phyloP scores from a whole-genome alignment of 2,329 filamentous ascomycete species.

The Hymenoscyphus fructigenus region DNA sequence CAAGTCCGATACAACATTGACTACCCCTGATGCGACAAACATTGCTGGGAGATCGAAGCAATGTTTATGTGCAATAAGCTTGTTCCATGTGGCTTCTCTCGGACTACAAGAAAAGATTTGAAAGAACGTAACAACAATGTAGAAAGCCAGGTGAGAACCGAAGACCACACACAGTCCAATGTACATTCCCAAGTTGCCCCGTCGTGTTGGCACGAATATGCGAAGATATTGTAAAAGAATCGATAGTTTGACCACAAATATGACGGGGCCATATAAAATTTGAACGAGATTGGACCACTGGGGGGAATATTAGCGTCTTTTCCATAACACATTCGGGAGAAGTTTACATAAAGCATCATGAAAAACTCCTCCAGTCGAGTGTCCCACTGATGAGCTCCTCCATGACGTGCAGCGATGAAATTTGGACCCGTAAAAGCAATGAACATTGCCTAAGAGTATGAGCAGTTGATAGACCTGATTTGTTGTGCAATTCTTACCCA shows the following conservation, averaged over 20 bases:
- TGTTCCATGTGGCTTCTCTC: constrained; percentile 10
- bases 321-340: background rate
- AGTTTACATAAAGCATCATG: constrained; percentile 9
- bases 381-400: constrained; percentile 12
- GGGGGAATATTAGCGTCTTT: background rate
- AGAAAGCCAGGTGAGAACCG: constrained; percentile 6
- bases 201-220: constrained; percentile 11
- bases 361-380: constrained; percentile 8
- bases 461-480: background rate
- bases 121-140: constrained; percentile 8
- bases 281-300: constrained; percentile 12
- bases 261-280: constrained; percentile 11
- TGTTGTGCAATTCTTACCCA: constrained; percentile 1
- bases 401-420: constrained; percentile 6
- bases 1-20: constrained; percentile 9
- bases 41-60: constrained; percentile 8
- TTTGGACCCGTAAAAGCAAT: constrained; percentile 4
- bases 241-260: constrained; percentile 10
- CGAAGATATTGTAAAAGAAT: constrained; percentile 12
- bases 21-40: constrained; percentile 8
- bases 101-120: constrained; percentile 13
- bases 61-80: constrained; percentile 2
- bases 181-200: constrained; percentile 9
- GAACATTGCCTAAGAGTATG: constrained; percentile 7
- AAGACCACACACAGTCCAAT: constrained; percentile 5